These are phyloP conservation scores for Aspergillus kassunensis DNA, from an alignment of 495 filamentous ascomycete genomes.

Conservation along the genomic window DNA sequence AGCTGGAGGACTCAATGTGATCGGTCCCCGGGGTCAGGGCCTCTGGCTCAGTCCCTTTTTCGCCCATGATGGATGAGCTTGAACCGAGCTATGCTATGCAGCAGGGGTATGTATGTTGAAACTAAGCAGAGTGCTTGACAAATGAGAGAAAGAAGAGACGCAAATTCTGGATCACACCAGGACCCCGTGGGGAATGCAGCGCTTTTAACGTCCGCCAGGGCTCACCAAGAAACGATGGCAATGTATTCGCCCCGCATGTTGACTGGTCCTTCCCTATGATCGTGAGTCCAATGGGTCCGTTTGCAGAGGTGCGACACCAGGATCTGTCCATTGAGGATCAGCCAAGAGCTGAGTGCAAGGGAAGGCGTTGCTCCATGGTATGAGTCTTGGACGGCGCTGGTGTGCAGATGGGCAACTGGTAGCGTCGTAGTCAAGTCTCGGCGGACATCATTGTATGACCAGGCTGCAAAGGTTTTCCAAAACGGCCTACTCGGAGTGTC, in stretches of 20 bases:
- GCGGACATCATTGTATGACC: background rate
- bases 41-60: constrained; percentile 14
- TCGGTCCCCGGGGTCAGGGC: constrained; percentile 1
- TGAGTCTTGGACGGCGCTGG: background rate
- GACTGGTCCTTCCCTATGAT: background rate
- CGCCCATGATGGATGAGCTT: constrained; percentile 5
- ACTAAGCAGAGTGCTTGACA: background rate
- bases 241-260: constrained; percentile 1
- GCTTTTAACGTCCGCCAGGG: constrained; percentile 8
- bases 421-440: background rate
- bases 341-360: background rate
- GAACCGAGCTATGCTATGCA: background rate
- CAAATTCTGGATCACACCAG: background rate
- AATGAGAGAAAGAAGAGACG: constrained; percentile 9
- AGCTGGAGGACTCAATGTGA: constrained; percentile 11
- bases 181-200: background rate
- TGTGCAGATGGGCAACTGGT: constrained; percentile 1
- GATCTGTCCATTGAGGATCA: background rate
- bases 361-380: background rate
- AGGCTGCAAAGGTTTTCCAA: no score
- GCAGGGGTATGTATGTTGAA: background rate
- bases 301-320: background rate
- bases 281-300: background rate
- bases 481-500: no score
- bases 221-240: background rate